These are phyloP conservation scores for Populus davidiana DNA, from an alignment of 345 rosid genomes.

Conservation along the genomic window DNA sequence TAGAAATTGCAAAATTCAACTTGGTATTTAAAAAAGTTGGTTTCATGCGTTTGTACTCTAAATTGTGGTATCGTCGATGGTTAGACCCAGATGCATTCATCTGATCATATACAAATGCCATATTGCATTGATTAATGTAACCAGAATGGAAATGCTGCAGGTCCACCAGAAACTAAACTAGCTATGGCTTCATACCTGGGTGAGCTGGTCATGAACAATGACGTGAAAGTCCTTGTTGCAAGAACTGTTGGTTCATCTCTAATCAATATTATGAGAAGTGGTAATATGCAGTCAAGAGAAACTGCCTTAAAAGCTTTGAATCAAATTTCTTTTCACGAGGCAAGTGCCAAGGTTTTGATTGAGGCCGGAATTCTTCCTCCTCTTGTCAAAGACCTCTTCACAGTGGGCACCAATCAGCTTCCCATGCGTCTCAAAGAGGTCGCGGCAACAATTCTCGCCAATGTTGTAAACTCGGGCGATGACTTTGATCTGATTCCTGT, in stretches of 20 bases:
- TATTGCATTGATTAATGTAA: constrained; percentile 17
- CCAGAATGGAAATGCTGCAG: constrained; percentile 46
- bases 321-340: constrained; percentile 73
- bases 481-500: constrained; percentile 66
- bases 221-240: constrained; percentile 74
- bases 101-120: neutral
- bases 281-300: constrained; percentile 65
- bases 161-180: constrained; percentile 70
- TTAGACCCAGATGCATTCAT: neutral
- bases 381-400: constrained; percentile 77
- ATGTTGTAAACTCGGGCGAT: constrained; percentile 68
- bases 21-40: neutral
- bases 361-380: constrained; percentile 84
- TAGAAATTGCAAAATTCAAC: neutral
- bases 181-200: constrained; percentile 89
- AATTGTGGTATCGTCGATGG: neutral
- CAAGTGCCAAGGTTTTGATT: constrained; percentile 77
- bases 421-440: constrained; percentile 90
- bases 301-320: constrained; percentile 81
- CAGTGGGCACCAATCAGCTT: constrained; percentile 67
- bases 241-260: constrained; percentile 72
- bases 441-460: constrained; percentile 89
- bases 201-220: constrained; percentile 74
- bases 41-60: neutral
- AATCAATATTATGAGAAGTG: constrained; percentile 71